Base-by-base conservation (phyloP, 352 stramenopile genomes). In the Globisporangium spinosum region DNA sequence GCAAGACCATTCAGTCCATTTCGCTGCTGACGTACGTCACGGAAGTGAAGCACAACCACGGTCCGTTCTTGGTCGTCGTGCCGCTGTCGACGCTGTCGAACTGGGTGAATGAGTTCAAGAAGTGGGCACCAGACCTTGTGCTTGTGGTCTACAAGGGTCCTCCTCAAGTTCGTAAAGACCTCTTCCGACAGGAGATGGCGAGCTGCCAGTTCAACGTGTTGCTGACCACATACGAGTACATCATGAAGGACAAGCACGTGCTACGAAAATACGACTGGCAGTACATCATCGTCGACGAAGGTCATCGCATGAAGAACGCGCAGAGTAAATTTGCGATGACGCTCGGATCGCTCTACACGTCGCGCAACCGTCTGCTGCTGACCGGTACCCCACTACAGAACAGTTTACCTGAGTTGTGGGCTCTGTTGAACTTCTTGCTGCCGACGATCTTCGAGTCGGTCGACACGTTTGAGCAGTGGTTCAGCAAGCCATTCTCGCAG, bases 361-460 rank as follows among this genome's bases (percentile, higher is more conserved):
- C 83, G 8, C 82, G 87, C 34, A 93, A 93, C 45, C 89, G 96
- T 45, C 78, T 99, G 8, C 72, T 99, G 15, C 93, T 99, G 76
- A 99, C 98, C 13, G 98, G 98, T 57, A 99, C 98, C 1, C 98
- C 98, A 12, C 83, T 99, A 13, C 98, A 99, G 72, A 98, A 99
- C 77, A 98, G 96, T 70, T 72, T 99, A 5, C 93, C 97, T 13
- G 93, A 98, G 76, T 77, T 98, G 1, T 98, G 91, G 91, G 87
- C 93, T 12, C 73, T 98, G 23, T 72, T 98, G 13, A 98, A 98
- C 72, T 98, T 98, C 56, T 71, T 98, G 32, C 67, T 98, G 32
- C 91, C 91, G 22, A 96, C 93, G 27, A 96, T 98, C 65, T 98
- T 98, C 65, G 83, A 94, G 70, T 92, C 79, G 0, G 86, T 95